phyloP scores from a whole-genome alignment of 2,329 filamentous ascomycete species.

The Aureobasidium sp. region DNA sequence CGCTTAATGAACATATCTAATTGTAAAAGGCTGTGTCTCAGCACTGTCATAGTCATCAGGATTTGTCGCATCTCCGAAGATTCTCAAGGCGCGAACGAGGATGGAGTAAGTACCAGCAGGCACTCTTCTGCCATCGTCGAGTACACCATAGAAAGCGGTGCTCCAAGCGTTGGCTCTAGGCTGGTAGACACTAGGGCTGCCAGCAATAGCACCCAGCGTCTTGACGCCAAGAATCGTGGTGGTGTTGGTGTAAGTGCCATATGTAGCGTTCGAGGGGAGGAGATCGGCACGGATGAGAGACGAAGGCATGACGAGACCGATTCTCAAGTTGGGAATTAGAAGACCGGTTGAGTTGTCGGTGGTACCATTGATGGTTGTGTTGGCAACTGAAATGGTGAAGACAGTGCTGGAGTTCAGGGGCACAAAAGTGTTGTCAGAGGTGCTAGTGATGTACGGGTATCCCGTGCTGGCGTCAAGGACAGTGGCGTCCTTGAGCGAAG shows the following conservation, averaged over 20 bases:
- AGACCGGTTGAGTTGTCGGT: conserved; percentile 22
- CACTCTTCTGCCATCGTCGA: conserved; percentile 24
- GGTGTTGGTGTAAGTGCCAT: conserved; percentile 5
- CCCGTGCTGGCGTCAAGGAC: conserved; percentile 23
- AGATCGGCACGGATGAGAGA: conserved; percentile 18
- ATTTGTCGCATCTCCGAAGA: conserved; percentile 24
- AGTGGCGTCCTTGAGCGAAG: conserved; percentile 21
- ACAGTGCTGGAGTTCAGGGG: conserved; percentile 17
- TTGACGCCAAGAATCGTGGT: conserved; percentile 15
- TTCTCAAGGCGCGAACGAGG: conserved; percentile 25
- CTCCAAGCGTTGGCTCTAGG: conserved; percentile 18
- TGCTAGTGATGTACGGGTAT: conserved; percentile 20
- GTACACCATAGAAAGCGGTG: conserved; percentile 21
- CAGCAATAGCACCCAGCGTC: conserved; percentile 18
- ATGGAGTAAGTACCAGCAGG: conserved; percentile 26
- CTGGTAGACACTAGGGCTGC: conserved; percentile 19
- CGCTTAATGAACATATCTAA: conserved; percentile 16
- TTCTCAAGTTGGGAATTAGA: conserved; percentile 20
- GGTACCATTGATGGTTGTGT: conserved; percentile 18
- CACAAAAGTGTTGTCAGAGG: conserved; percentile 15
- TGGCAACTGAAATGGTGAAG: conserved; percentile 22
- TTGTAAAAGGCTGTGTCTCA: conserved; percentile 22
- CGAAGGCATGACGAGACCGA: conserved; percentile 17
- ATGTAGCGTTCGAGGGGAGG: neutral
- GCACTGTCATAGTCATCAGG: conserved; percentile 24